Base-by-base conservation (phyloP, 2,329 filamentous ascomycete genomes). In the Paraconiothyrium brasiliense region DNA sequence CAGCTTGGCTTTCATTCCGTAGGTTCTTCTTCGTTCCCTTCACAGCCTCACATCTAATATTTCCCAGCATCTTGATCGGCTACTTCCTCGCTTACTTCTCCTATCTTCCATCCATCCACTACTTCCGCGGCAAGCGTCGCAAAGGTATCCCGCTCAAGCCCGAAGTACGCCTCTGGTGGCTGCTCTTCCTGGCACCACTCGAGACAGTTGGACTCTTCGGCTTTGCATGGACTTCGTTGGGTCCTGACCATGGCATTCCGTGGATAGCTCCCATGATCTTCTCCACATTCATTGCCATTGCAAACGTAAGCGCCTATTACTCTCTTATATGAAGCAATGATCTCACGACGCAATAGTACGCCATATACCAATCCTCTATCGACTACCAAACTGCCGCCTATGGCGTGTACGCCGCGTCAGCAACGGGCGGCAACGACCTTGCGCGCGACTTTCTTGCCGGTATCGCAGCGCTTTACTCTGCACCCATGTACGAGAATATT, bases 331-430 rank as follows among this genome's bases (percentile, higher is more conserved):
- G 32, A 24, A 35, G 9, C 1, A 37, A 3, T 39, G 9, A 44
- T 16, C 55, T 66, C 46, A 60, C 6, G 22, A 0, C 10, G 1
- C 20, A 16, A 4, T 32, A 72, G 68, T 91, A 90, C 60, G 81
- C 86, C 37, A 91, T 92, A 60, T 92, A 92, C 79, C 91, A 91
- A 87, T 88, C 89, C 1, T 91, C 89, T 1, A 90, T 92, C 65
- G 89, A 93, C 76, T 93, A 93, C 79, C 92, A 92, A 86, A 86
- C 92, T 14, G 88, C 87, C 54, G 88, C 89, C 0, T 90, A 92
- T 68, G 91, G 90, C 0, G 87, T 87, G 0, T 92, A 92, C 74
- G 87, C 89, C 2, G 90, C 90, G 1, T 92, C 89, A 0, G 91
- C 91, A 0, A 92, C 90, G 0, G 91, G 90, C 44, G 90, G 90